Base-by-base conservation (phyloP, 2,329 filamentous ascomycete genomes). In the Trichoderma atrobrunneum region DNA sequence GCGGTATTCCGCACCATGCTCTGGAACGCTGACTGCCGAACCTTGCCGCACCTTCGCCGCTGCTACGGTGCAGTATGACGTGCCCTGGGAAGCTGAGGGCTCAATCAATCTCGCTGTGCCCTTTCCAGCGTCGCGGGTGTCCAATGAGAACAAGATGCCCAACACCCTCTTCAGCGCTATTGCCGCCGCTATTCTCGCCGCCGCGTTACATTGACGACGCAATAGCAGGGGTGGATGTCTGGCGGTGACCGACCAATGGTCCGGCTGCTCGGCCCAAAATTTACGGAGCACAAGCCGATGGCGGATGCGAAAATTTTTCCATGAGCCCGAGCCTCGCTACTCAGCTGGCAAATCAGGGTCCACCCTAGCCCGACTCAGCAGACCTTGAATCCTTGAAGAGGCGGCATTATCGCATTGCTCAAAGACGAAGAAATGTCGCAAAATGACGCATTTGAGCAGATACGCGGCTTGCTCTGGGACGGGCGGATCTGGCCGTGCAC, bases 221-320 rank as follows among this genome's bases (percentile, higher is more conserved):
- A 60, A 32, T 32, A 24, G 64, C 64, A 61, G 65, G 65, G 57
- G 67, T 59, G 39, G 24, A 54, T 24, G 18, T 60, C 43, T 71
- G 39, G 61, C 69, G 61, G 61, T 71, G 69, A 65, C 69, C 18
- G 21, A 34, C 57, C 39, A 54, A 59, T 61, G 18, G 66, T 57
- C 66, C 66, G 67, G 43, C 18, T 70, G 36, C 26, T 24, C 65
- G 65, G 65, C 34, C 65, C 48, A 69, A 61, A 14, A 51, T 34
- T 2, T 60, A 51, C 64, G 56, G 65, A 30, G 36, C 36, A 51
- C 39, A 70, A 54, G 28, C 67, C 57, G 67, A 70, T 43, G 28
- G 67, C 67, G 39, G 57, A 14, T 70, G 39, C 39, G 67, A 70
- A 70, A 72, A 72, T 16, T 72, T 72, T 72, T 66, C 63, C 32